Evolutionary conservation across 352 stramenopile genomes (phyloP).

Genomic region (Phytophthora pinifolia): DNA sequence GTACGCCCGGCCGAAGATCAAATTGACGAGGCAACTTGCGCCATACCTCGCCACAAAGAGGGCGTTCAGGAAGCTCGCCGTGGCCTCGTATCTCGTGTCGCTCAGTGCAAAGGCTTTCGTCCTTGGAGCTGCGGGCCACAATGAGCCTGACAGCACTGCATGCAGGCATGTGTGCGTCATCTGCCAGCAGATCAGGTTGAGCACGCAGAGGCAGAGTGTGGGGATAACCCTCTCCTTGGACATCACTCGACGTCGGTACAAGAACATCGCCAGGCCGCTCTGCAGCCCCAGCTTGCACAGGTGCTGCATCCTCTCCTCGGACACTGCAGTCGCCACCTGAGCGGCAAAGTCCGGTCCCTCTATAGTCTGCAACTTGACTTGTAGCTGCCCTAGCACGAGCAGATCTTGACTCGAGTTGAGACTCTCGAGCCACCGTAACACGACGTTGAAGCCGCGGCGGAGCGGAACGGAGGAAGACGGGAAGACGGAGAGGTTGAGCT

Average conservation of each 20-base stretch:
- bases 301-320: slow-evolving; percentile 33
- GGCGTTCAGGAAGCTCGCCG: slow-evolving; percentile 42
- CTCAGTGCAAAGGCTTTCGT: slow-evolving; percentile 4
- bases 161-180: slow-evolving; percentile 49
- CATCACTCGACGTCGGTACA: slow-evolving; percentile 35
- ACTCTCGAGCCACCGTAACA: slow-evolving; percentile 60
- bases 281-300: slow-evolving; percentile 50
- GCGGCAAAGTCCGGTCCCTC: slow-evolving; percentile 6
- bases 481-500: slow-evolving; percentile 28
- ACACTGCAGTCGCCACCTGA: slow-evolving; percentile 20
- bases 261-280: slow-evolving; percentile 47
- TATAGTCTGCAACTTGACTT: slow-evolving; percentile 12
- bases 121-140: not conserved
- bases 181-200: slow-evolving; percentile 47
- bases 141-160: slow-evolving; percentile 21
- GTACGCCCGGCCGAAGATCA: slow-evolving; percentile 45
- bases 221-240: slow-evolving; percentile 34
- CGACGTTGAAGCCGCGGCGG: slow-evolving; percentile 47
- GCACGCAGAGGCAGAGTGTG: slow-evolving; percentile 45
- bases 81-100: slow-evolving; percentile 19
- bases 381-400: slow-evolving; percentile 27
- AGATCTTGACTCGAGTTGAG: slow-evolving; percentile 43
- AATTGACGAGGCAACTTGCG: slow-evolving; percentile 32
- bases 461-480: slow-evolving; percentile 33
- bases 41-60: slow-evolving; percentile 48